These are phyloP conservation scores for Trichoderma parareesei DNA, from an alignment of 495 filamentous ascomycete genomes.

Conservation along the genomic window DNA sequence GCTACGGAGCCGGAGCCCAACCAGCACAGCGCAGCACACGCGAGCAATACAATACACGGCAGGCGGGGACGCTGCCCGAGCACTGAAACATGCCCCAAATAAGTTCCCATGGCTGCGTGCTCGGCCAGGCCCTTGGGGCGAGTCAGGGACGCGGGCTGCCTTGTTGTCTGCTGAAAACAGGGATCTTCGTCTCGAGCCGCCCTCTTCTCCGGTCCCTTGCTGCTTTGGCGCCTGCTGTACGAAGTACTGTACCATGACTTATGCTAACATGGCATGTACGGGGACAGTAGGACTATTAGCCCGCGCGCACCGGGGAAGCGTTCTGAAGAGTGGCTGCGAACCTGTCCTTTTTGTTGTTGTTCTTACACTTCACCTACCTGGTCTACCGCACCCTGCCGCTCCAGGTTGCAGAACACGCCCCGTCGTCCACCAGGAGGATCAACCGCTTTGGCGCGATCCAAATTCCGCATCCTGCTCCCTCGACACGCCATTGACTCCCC, in stretches of 20 bases:
- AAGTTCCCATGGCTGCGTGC: not conserved
- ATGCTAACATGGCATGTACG: not conserved
- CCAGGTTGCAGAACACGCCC: not conserved
- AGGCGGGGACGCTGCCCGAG: not conserved
- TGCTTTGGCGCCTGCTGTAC: not conserved
- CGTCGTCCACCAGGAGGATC: not conserved
- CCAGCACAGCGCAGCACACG: too few relatives aligned
- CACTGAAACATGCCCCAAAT: not conserved
- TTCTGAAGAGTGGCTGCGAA: too few relatives aligned
- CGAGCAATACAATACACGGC: not conserved
- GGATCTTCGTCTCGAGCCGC: not conserved
- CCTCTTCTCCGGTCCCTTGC: not conserved
- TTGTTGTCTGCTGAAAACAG: constrained; percentile 8
- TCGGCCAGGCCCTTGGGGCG: not conserved
- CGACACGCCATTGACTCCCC: not conserved
- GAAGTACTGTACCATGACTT: too few relatives aligned
- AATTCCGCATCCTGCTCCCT: not conserved
- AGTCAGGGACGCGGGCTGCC: constrained; percentile 6
- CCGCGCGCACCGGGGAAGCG: too few relatives aligned
- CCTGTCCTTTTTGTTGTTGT: too few relatives aligned
- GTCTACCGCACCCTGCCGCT: not conserved
- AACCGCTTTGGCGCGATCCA: constrained; percentile 3
- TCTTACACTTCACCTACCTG: too few relatives aligned
- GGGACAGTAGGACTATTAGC: not conserved
- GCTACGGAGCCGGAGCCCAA: too few relatives aligned